These are phyloP conservation scores for Irpex lacteus DNA, from an alignment of 1,284 basidiomycete genomes.

Conservation along the genomic window DNA sequence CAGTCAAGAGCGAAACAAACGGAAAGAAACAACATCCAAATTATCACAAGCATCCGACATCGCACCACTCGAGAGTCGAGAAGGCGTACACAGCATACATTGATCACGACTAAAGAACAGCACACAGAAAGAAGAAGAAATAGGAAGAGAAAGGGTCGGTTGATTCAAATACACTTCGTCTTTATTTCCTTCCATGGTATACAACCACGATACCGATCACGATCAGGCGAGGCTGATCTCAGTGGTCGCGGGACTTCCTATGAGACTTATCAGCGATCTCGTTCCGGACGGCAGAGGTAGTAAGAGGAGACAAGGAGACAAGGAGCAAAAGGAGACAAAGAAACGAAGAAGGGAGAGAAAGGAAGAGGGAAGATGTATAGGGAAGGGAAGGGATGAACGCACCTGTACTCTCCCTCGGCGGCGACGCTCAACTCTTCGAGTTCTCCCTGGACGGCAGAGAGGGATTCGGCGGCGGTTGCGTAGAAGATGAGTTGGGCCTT, in stretches of 20 bases:
- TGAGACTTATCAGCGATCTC: not conserved
- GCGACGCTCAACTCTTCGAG: slow-evolving; percentile 88
- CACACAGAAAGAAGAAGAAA: not conserved
- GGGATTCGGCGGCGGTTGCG: slow-evolving; percentile 81
- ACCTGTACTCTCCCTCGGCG: slow-evolving; percentile 92
- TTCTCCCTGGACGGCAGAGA: slow-evolving; percentile 81
- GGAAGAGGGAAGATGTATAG: not conserved
- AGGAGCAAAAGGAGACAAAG: no score
- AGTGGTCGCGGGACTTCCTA: slow-evolving; percentile 83
- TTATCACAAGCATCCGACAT: no score
- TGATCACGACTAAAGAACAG: not conserved
- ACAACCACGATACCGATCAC: no score
- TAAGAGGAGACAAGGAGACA: no score
- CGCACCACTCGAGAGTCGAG: no score
- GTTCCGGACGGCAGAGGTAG: not conserved
- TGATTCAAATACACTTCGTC: not conserved
- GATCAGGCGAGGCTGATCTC: slow-evolving; percentile 38
- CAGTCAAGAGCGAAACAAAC: no score
- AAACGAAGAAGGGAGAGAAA: no score
- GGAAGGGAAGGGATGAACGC: slow-evolving; percentile 12
- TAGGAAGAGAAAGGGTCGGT: not conserved
- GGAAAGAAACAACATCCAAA: no score
- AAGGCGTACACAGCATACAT: no score
- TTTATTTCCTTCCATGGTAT: not conserved
- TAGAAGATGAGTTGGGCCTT: slow-evolving; percentile 92